Evolutionary conservation across 495 filamentous ascomycete genomes (phyloP).

Genomic region (Melanomma pulvis-pyrius): DNA sequence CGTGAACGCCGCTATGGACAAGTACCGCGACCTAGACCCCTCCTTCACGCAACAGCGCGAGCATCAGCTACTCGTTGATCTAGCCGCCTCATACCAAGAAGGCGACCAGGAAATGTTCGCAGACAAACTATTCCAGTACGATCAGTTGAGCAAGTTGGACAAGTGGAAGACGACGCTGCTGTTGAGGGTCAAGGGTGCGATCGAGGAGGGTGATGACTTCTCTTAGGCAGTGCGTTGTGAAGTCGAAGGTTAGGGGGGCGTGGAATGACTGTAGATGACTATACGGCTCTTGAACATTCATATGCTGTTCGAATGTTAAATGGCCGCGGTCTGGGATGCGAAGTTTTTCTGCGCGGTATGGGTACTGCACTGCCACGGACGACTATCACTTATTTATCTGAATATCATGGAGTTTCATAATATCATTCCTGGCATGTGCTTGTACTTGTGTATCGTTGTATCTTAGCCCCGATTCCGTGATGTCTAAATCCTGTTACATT

Average conservation of each 20-base stretch:
- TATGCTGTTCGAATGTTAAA: neutral
- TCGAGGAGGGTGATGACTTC: conserved; percentile 78
- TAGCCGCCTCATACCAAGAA: conserved; percentile 68
- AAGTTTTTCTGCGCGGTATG: too few species aligned
- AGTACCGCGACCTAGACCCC: conserved; percentile 79
- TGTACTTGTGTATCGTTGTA: neutral
- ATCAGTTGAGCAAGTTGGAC: conserved; percentile 87
- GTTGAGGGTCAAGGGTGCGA: conserved; percentile 76
- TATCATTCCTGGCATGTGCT: neutral
- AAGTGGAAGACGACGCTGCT: conserved; percentile 94
- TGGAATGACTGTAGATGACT: neutral
- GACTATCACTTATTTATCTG: neutral
- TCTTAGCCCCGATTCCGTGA: neutral
- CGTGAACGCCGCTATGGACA: conserved; percentile 73
- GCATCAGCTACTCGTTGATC: conserved; percentile 74
- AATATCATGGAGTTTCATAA: neutral
- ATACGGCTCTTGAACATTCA: neutral
- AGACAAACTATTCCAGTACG: conserved; percentile 81
- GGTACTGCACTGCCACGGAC: neutral
- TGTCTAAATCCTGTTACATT: neutral
- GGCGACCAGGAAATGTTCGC: conserved; percentile 79
- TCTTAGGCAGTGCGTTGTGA: conserved; percentile 49
- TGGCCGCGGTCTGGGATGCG: neutral
- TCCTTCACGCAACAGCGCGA: conserved; percentile 75
- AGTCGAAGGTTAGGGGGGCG: neutral